A percentile compares a stretch with the other conserved stretches of the same genome.
phyloP scores from a whole-genome alignment of 1,284 basidiomycete genomes.

The Pholiota adiposa region DNA sequence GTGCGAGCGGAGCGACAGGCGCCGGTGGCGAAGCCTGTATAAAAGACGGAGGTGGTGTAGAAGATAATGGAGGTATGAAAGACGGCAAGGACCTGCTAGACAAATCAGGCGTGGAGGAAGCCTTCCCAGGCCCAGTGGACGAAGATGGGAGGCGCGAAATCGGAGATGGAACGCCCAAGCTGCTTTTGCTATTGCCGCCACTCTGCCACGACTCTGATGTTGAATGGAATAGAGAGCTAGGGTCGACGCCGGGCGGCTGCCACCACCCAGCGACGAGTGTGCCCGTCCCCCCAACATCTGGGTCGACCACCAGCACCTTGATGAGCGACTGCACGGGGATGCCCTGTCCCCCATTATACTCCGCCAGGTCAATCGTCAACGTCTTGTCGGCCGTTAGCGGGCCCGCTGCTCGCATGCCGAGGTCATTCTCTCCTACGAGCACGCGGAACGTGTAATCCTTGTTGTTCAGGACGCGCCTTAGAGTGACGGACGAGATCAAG shows the following conservation, averaged over 20 bases:
- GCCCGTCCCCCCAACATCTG: neutral
- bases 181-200: neutral
- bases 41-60: neutral
- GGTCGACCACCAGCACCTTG: constrained; percentile 2
- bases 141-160: neutral
- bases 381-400: neutral
- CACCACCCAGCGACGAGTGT: constrained; percentile 2
- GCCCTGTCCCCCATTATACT: neutral
- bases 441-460: constrained; percentile 1
- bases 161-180: neutral
- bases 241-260: neutral
- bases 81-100: neutral
- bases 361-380: neutral
- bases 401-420: neutral
- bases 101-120: neutral
- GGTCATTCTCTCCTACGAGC: neutral
- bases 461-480: constrained; percentile 2
- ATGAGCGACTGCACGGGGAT: constrained; percentile 2
- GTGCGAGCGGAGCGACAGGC: neutral
- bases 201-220: neutral
- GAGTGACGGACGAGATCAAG: neutral
- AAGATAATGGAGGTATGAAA: neutral
- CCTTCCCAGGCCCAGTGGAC: neutral
- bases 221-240: neutral
- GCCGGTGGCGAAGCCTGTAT: neutral